Conservation (phyloP, 2,329 filamentous ascomycete genomes). For the Colletotrichum coccodes region DNA sequence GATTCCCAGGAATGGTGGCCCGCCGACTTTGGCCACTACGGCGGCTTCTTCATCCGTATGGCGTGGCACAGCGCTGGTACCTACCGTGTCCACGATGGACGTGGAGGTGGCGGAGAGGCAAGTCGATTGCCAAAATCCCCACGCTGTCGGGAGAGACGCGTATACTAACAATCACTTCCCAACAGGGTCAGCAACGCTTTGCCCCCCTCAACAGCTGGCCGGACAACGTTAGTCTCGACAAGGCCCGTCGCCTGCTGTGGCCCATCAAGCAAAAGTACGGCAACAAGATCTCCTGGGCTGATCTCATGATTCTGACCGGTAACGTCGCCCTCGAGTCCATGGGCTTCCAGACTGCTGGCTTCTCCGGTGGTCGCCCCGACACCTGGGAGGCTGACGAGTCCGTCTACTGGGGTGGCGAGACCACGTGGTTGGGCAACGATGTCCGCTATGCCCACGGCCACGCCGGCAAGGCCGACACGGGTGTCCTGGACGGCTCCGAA, state of each 20-base stretch:
- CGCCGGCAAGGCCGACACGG: conserved; percentile 48
- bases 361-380: conserved; percentile 77
- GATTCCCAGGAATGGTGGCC: conserved; percentile 86
- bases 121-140: background rate
- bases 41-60: conserved; percentile 82
- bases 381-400: conserved; percentile 81
- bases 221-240: conserved; percentile 82
- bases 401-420: conserved; percentile 81
- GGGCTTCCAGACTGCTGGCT: conserved; percentile 79
- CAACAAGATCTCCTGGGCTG: conserved; percentile 84
- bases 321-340: conserved; percentile 83
- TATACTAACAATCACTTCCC: background rate
- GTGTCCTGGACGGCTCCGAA: conserved; percentile 43
- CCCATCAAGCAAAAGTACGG: conserved; percentile 89
- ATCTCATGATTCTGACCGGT: conserved; percentile 76
- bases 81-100: conserved; percentile 79
- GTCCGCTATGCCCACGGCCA: conserved; percentile 67
- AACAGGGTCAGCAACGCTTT: conserved; percentile 77
- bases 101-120: conserved; percentile 74
- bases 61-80: conserved; percentile 84
- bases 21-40: conserved; percentile 83
- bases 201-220: conserved; percentile 86
- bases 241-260: conserved; percentile 79
- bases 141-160: background rate
- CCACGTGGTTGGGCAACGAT: conserved; percentile 79